Conservation (phyloP, 2,329 filamentous ascomycete genomes). For the Metarhizium guizhouense region DNA sequence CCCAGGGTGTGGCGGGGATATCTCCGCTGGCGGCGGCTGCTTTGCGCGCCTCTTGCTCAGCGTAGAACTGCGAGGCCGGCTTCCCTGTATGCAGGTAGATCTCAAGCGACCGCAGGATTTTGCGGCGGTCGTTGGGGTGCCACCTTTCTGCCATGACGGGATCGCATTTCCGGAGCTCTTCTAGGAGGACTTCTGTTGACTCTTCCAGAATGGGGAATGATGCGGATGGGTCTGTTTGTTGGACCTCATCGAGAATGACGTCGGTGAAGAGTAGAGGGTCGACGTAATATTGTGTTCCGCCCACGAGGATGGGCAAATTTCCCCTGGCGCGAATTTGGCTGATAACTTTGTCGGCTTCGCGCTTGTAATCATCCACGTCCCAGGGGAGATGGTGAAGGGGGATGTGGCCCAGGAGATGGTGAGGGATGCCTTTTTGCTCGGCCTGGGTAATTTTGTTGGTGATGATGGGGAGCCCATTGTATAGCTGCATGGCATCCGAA, state of each 20-base stretch:
- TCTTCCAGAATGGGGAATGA: slow-evolving; percentile 63
- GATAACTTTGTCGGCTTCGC: slow-evolving; percentile 60
- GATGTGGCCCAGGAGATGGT: slow-evolving; percentile 80
- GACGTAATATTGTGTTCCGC: slow-evolving; percentile 92
- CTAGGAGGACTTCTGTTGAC: slow-evolving; percentile 61
- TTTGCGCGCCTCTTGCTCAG: slow-evolving; percentile 53
- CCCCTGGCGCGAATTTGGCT: slow-evolving; percentile 69
- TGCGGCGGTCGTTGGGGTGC: slow-evolving; percentile 89
- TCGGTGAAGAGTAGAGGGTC: slow-evolving; percentile 74
- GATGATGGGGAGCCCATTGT: slow-evolving; percentile 82
- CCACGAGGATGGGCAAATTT: slow-evolving; percentile 80
- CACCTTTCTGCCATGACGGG: slow-evolving; percentile 82
- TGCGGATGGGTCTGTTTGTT: slow-evolving; percentile 22
- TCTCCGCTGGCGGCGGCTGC: slow-evolving; percentile 15
- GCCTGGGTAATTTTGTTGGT: slow-evolving; percentile 80
- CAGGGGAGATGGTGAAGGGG: slow-evolving; percentile 69
- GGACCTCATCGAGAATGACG: slow-evolving; percentile 41
- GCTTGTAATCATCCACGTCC: slow-evolving; percentile 71
- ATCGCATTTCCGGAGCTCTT: slow-evolving; percentile 70
- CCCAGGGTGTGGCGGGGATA: slow-evolving; percentile 26
- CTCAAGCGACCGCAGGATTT: slow-evolving; percentile 81
- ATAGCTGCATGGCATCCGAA: slow-evolving; percentile 96
- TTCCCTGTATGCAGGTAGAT: slow-evolving; percentile 80
- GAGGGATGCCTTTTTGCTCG: slow-evolving; percentile 72
- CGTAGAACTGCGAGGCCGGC: slow-evolving; percentile 78